A percentile compares a stretch with the other conserved stretches of the same genome.
Evolutionary conservation across 768 basidiomycete species (phyloP).

Genomic region (Pleurotus tuber-regium): DNA sequence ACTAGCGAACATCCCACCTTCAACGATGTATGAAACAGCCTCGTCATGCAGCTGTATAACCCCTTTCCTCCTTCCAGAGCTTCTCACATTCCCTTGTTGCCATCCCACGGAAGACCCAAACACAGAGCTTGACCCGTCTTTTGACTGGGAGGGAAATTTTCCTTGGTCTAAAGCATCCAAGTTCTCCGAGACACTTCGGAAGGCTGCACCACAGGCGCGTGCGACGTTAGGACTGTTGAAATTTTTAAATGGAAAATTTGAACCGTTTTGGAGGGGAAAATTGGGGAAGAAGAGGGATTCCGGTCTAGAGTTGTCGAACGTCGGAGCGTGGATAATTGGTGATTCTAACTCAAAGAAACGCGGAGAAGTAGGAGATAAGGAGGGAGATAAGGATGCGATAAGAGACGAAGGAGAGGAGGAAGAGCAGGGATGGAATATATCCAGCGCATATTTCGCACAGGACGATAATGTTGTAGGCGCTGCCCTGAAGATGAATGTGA

Average conservation of each 20-base stretch:
- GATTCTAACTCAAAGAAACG: background rate
- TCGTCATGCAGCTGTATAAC: background rate
- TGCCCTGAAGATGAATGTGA: constrained; percentile 27
- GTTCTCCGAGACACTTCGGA: constrained; percentile 24
- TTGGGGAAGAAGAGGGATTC: constrained; percentile 30
- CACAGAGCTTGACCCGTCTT: background rate
- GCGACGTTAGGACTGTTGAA: constrained; percentile 30
- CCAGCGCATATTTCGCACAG: constrained; percentile 23
- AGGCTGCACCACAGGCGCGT: constrained; percentile 16
- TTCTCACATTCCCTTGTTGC: constrained; percentile 2
- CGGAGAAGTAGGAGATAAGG: constrained; percentile 4
- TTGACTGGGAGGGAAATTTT: constrained; percentile 15
- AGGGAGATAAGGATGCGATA: constrained; percentile 21
- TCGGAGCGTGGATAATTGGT: constrained; percentile 20
- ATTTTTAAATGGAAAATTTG: constrained; percentile 29
- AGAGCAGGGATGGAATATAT: background rate
- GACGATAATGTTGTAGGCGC: constrained; percentile 25
- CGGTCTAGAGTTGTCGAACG: constrained; percentile 37
- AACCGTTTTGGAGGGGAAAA: constrained; percentile 23
- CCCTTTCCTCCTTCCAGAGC: background rate
- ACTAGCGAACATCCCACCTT: background rate
- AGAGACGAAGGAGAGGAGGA: background rate
- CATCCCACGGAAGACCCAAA: background rate
- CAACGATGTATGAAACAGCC: constrained; percentile 2
- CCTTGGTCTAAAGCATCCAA: constrained; percentile 30